Conservation (phyloP, 495 filamentous ascomycete species). For the Aspergillus leporis region DNA sequence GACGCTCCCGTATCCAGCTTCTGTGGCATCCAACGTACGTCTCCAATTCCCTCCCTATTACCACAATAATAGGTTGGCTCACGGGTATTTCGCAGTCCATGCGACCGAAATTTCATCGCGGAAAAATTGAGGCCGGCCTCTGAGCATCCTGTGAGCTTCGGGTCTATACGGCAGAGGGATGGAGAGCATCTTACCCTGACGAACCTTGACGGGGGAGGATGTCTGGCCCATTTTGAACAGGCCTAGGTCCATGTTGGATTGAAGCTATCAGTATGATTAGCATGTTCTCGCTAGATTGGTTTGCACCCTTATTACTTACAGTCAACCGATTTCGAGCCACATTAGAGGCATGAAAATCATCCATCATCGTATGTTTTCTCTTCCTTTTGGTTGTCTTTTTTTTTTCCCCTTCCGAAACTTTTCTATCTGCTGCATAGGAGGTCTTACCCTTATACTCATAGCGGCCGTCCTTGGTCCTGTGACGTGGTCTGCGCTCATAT, state of each 20-base stretch:
- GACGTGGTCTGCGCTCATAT: constrained; percentile 60
- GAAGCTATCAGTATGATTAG: constrained; percentile 47
- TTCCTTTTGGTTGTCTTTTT: constrained; percentile 34
- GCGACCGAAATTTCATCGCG: constrained; percentile 61
- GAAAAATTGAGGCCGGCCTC: constrained; percentile 68
- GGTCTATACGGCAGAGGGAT: constrained; percentile 12
- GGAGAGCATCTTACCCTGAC: constrained; percentile 37
- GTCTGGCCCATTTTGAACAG: constrained; percentile 72
- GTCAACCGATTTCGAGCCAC: constrained; percentile 64
- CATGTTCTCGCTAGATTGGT: constrained; percentile 5
- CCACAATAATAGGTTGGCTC: not conserved
- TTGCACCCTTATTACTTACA: constrained; percentile 39
- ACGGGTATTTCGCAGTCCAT: not conserved
- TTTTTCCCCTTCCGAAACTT: constrained; percentile 37
- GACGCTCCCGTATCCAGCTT: not conserved
- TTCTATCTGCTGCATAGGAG: constrained; percentile 21
- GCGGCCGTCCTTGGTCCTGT: constrained; percentile 60
- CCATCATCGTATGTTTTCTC: constrained; percentile 53
- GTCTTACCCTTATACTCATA: constrained; percentile 43
- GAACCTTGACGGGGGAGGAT: constrained; percentile 56
- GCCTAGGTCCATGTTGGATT: constrained; percentile 48
- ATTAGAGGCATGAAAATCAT: constrained; percentile 64
- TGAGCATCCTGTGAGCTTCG: constrained; percentile 22
- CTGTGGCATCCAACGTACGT: not conserved
- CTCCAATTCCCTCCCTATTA: constrained; percentile 21